phyloP scores from a whole-genome alignment of 139 green algal species.

The Coccomyxa sp. region DNA sequence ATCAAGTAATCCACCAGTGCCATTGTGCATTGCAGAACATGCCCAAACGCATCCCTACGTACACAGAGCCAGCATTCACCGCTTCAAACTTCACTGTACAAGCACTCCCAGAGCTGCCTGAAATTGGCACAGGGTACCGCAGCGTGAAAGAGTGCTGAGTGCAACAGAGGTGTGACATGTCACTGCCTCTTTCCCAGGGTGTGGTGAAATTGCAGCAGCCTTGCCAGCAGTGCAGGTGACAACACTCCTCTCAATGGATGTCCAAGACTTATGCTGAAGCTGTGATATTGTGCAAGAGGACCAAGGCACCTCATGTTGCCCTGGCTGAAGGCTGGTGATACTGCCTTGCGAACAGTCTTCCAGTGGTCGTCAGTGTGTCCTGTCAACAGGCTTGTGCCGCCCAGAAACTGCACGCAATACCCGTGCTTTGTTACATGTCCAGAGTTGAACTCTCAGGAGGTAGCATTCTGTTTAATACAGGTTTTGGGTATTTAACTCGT shows the following conservation, averaged over 20 bases:
- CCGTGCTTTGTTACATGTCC: too few relatives aligned
- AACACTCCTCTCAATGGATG: neutral
- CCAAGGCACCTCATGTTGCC: conserved; percentile 1
- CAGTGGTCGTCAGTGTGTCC: conserved; percentile 5
- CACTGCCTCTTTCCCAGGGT: too few relatives aligned
- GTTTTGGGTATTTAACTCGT: too few relatives aligned
- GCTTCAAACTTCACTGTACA: too few relatives aligned
- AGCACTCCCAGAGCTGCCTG: too few relatives aligned
- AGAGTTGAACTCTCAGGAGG: too few relatives aligned
- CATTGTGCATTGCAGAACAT: neutral
- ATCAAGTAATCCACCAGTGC: neutral
- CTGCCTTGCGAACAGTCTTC: conserved; percentile 6
- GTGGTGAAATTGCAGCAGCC: too few relatives aligned
- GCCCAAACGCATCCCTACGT: conserved; percentile 1
- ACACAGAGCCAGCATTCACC: too few relatives aligned
- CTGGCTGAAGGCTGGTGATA: conserved; percentile 6
- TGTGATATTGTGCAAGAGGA: neutral
- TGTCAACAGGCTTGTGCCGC: conserved; percentile 3
- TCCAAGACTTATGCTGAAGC: neutral
- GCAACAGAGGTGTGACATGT: too few relatives aligned
- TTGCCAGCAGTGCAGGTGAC: neutral
- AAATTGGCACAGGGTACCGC: too few relatives aligned
- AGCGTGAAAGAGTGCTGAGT: too few relatives aligned
- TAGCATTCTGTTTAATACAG: too few relatives aligned
- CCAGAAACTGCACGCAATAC: neutral